phyloP scores from a whole-genome alignment of 331 rosid genomes.

The Malus hybrid region DNA sequence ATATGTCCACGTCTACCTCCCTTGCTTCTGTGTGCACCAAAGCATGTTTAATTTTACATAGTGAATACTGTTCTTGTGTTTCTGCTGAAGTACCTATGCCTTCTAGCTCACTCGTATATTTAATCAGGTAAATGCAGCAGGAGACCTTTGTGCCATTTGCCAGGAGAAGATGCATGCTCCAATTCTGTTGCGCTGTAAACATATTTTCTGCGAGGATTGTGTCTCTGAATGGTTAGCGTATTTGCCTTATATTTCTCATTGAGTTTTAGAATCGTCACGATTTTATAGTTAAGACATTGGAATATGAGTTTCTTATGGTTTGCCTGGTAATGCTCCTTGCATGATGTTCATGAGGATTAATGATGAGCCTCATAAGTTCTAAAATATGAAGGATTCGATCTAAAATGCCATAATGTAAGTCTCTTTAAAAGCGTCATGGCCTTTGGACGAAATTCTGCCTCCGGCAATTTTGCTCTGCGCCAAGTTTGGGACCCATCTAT shows the following conservation, averaged over 20 bases:
- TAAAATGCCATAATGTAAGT: too few species aligned
- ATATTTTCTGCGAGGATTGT: conserved; percentile 92
- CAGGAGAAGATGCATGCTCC: conserved; percentile 93
- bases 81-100: neutral
- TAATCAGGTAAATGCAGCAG: conserved; percentile 72
- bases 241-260: conserved; percentile 6
- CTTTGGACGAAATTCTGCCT: neutral
- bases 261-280: neutral
- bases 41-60: neutral
- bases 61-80: neutral
- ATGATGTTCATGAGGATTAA: neutral
- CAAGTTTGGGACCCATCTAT: neutral
- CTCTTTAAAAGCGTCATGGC: neutral
- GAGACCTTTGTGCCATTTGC: conserved; percentile 92
- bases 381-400: too few species aligned
- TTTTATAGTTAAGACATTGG: neutral
- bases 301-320: neutral
- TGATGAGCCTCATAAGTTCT: neutral
- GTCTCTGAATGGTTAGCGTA: conserved; percentile 87
- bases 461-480: neutral
- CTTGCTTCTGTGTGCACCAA: neutral
- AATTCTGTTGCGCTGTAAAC: conserved; percentile 74
- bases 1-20: neutral
- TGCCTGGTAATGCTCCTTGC: neutral
- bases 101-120: conserved; percentile 16